These are phyloP conservation scores for Saturnispora gosingensis DNA, from an alignment of 805 yeast genomes.

Conservation along the genomic window DNA sequence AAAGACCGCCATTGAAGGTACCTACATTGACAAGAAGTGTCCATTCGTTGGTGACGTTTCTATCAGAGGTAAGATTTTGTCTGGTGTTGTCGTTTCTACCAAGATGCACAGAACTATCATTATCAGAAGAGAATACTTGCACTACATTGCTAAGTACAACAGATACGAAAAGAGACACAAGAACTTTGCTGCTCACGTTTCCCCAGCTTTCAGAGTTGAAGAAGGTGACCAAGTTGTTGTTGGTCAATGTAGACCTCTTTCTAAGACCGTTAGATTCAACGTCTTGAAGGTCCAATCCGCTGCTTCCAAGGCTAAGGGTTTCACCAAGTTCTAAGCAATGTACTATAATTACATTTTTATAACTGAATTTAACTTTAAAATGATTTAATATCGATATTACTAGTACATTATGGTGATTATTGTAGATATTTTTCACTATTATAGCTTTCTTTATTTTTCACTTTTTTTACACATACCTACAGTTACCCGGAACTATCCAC, in stretches of 20 bases:
- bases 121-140: conserved; percentile 99
- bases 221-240: conserved; percentile 99
- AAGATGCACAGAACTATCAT: conserved; percentile 99
- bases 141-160: conserved; percentile 99
- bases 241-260: conserved; percentile 99
- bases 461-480: neutral
- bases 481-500: neutral
- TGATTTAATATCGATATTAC: neutral
- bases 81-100: conserved; percentile 99
- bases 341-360: conserved; percentile 1
- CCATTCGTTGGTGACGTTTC: conserved; percentile 96
- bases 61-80: conserved; percentile 98
- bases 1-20: conserved; percentile 94
- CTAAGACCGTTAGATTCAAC: conserved; percentile 99
- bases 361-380: conserved; percentile 7
- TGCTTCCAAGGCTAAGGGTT: conserved; percentile 86
- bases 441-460: neutral
- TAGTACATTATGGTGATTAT: neutral
- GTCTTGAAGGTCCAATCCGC: conserved; percentile 92
- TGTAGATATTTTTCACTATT: neutral
- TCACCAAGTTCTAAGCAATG: conserved; percentile 79
- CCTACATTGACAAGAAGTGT: conserved; percentile 99
- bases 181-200: conserved; percentile 99
- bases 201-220: conserved; percentile 99
- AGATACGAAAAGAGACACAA: conserved; percentile 99